phyloP scores from a whole-genome alignment of 129 eudicot genomes.

The Heracleum sosnowskyi region DNA sequence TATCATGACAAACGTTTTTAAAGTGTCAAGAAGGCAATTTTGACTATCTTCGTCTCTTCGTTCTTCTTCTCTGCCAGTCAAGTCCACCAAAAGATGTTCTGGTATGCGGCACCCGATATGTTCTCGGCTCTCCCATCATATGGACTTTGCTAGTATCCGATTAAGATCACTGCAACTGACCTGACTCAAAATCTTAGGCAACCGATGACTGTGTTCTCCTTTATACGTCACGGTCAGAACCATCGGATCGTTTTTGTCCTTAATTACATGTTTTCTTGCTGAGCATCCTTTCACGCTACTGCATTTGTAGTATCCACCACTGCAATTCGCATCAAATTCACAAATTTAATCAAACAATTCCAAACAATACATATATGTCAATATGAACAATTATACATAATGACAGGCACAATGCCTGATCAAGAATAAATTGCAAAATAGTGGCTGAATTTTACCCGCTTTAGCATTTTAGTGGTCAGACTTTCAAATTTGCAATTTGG shows the following conservation, averaged over 20 bases:
- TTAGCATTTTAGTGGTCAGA: no score
- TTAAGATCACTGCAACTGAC: background rate
- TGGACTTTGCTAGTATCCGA: background rate
- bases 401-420: background rate
- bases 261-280: constrained; percentile 72
- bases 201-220: constrained; percentile 63
- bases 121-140: background rate
- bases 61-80: background rate
- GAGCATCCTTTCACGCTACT: constrained; percentile 66
- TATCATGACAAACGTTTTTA: no score
- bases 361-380: no score
- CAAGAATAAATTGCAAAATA: no score
- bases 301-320: constrained; percentile 72
- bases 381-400: background rate
- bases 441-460: no score
- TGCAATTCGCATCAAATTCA: constrained; percentile 15
- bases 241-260: constrained; percentile 52
- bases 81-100: background rate
- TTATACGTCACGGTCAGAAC: constrained; percentile 71
- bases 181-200: background rate
- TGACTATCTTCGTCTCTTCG: background rate
- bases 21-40: background rate
- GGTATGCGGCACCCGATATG: background rate
- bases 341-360: background rate
- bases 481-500: no score